These are phyloP conservation scores for Ajuga chamaepitys DNA, from an alignment of 257 asterid genomes.

Conservation along the genomic window DNA sequence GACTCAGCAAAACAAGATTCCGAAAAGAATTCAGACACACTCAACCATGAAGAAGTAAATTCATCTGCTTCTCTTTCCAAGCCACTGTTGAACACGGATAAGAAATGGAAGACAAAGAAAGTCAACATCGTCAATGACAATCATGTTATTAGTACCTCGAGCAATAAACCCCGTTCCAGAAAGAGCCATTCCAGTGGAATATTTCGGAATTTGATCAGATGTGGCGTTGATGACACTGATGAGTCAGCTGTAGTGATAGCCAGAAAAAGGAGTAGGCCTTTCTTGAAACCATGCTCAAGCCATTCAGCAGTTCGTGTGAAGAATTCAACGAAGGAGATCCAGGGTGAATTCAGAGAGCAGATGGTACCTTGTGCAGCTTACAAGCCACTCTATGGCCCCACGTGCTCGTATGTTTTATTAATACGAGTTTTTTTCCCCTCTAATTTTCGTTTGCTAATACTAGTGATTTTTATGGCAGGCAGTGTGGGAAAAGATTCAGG, in stretches of 20 bases:
- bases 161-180: background rate
- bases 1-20: slow-evolving; percentile 24
- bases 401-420: slow-evolving; percentile 57
- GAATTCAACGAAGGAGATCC: slow-evolving; percentile 29
- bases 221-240: slow-evolving; percentile 58
- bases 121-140: slow-evolving; percentile 14
- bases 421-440: background rate
- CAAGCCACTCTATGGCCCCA: slow-evolving; percentile 57
- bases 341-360: slow-evolving; percentile 16
- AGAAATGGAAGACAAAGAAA: slow-evolving; percentile 9
- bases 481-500: slow-evolving; percentile 70
- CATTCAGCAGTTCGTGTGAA: slow-evolving; percentile 35
- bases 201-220: slow-evolving; percentile 54
- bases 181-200: slow-evolving; percentile 37
- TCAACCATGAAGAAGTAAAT: slow-evolving; percentile 5
- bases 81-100: slow-evolving; percentile 8
- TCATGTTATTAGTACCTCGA: background rate
- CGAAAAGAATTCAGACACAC: slow-evolving; percentile 11
- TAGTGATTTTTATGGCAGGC: slow-evolving; percentile 32
- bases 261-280: slow-evolving; percentile 15
- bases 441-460: background rate
- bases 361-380: slow-evolving; percentile 38
- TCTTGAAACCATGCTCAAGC: slow-evolving; percentile 21
- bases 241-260: slow-evolving; percentile 39
- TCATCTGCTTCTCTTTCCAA: background rate